These are phyloP conservation scores for Arabidopsis arenosa DNA, from an alignment of 345 rosid genomes.

Conservation along the genomic window DNA sequence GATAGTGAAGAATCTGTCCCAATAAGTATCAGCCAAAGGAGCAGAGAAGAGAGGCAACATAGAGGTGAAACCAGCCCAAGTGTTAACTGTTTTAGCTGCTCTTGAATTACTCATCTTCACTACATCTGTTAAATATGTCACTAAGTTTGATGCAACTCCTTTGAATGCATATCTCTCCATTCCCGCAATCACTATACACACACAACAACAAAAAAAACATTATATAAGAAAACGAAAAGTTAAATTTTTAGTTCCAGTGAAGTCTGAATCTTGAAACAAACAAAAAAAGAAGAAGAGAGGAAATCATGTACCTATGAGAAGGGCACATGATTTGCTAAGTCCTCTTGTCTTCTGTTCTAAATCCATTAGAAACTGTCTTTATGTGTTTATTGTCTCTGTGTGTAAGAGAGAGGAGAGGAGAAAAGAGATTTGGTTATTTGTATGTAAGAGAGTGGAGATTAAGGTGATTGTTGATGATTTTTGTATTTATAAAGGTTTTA, in stretches of 20 bases:
- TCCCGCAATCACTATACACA: constrained; percentile 66
- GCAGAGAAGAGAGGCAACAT: constrained; percentile 85
- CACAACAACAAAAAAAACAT: neutral
- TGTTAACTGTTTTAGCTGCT: constrained; percentile 89
- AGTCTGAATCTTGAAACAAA: constrained; percentile 21
- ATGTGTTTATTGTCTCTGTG: constrained; percentile 30
- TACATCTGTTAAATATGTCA: constrained; percentile 85
- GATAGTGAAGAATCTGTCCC: constrained; percentile 80
- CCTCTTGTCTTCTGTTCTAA: constrained; percentile 45
- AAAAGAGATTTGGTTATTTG: constrained; percentile 9
- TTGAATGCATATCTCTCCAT: constrained; percentile 97
- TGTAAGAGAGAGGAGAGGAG: neutral
- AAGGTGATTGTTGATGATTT: constrained; percentile 27
- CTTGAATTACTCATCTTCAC: constrained; percentile 86
- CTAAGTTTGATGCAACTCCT: constrained; percentile 94
- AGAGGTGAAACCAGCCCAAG: constrained; percentile 95
- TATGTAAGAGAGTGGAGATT: constrained; percentile 30
- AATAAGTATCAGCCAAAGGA: constrained; percentile 78
- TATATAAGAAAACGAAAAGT: neutral
- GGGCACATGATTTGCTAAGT: constrained; percentile 70
- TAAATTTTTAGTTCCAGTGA: neutral
- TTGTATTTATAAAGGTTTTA: constrained; percentile 29
- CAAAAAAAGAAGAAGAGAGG: neutral
- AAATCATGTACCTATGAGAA: constrained; percentile 58
- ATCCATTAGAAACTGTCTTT: constrained; percentile 46